Evolutionary conservation across 371 early-diverging fungal species (phyloP).

Genomic region (Mucor piriformis): DNA sequence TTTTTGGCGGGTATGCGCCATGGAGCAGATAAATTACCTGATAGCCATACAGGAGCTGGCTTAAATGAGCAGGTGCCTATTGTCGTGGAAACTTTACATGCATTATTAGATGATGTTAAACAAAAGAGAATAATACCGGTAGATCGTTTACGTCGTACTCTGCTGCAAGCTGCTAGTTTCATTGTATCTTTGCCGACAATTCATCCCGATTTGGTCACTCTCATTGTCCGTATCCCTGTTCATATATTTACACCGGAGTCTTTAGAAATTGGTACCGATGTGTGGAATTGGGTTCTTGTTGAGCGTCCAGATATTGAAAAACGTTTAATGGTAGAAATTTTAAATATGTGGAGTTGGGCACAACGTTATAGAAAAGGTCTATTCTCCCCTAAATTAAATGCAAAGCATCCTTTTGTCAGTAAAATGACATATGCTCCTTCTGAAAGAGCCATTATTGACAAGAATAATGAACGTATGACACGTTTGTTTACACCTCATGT

Average conservation of each 20-base stretch:
- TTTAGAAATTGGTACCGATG: conserved; percentile 76
- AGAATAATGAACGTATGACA: conserved; percentile 61
- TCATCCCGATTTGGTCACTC: conserved; percentile 75
- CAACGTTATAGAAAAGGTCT: conserved; percentile 77
- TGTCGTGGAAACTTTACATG: conserved; percentile 39
- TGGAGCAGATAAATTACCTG: conserved; percentile 10
- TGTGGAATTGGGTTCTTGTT: conserved; percentile 89
- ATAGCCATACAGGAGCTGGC: conserved; percentile 12
- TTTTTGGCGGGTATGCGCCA: conserved; percentile 26
- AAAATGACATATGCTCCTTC: conserved; percentile 93
- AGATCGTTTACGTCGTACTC: conserved; percentile 50
- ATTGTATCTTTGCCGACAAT: conserved; percentile 27
- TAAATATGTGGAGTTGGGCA: conserved; percentile 86
- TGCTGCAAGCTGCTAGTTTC: conserved; percentile 34
- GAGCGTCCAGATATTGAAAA: conserved; percentile 75
- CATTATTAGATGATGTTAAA: conserved; percentile 46
- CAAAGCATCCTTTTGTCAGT: conserved; percentile 81
- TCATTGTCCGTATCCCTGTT: conserved; percentile 87
- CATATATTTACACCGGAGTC: conserved; percentile 78
- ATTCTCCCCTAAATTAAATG: conserved; percentile 63
- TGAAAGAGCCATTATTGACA: conserved; percentile 71
- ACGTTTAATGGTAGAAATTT: conserved; percentile 79
- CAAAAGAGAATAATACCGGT: conserved; percentile 45
- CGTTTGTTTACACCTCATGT: conserved; percentile 77
- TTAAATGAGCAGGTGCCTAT: conserved; percentile 44